Conservation (phyloP, 305 asterid genomes). For the Rubia tinctorum region DNA sequence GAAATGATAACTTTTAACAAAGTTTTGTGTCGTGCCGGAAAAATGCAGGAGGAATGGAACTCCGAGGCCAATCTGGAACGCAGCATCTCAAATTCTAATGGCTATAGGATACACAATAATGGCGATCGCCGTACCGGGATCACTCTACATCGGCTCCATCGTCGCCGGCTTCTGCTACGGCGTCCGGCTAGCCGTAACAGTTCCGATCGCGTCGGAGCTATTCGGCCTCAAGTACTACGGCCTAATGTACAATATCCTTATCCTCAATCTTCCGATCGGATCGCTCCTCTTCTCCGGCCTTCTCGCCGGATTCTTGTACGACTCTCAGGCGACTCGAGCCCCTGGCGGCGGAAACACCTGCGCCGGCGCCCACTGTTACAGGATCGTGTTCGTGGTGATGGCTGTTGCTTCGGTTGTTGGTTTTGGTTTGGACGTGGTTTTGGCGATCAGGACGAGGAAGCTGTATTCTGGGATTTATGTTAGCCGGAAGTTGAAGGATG, state of each 20-base stretch:
- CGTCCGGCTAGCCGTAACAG: constrained; percentile 70
- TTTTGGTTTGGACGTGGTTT: constrained; percentile 54
- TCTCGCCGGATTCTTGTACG: constrained; percentile 75
- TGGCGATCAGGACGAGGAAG: constrained; percentile 50
- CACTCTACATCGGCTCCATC: constrained; percentile 71
- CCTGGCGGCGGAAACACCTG: constrained; percentile 81
- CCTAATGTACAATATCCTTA: constrained; percentile 76
- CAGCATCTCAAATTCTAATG: constrained; percentile 85
- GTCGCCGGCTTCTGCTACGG: constrained; percentile 90
- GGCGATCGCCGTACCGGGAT: constrained; percentile 88
- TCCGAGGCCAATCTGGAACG: constrained; percentile 91
- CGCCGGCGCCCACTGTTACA: constrained; percentile 68
- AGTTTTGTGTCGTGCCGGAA: no score
- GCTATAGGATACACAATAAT: constrained; percentile 64
- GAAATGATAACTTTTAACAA: no score
- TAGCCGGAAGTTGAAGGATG: constrained; percentile 39
- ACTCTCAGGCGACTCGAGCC: constrained; percentile 52
- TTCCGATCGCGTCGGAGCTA: constrained; percentile 89
- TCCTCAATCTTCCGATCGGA: constrained; percentile 83
- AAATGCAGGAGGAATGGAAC: constrained; percentile 53
- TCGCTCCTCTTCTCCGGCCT: constrained; percentile 91
- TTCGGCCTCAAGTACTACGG: constrained; percentile 86
- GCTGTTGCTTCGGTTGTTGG: constrained; percentile 70
- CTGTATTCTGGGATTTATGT: constrained; percentile 54
- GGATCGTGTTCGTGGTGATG: constrained; percentile 80